Evolutionary conservation across 164 flowering plant species (phyloP).

Genomic region (Cinnamomum chago): DNA sequence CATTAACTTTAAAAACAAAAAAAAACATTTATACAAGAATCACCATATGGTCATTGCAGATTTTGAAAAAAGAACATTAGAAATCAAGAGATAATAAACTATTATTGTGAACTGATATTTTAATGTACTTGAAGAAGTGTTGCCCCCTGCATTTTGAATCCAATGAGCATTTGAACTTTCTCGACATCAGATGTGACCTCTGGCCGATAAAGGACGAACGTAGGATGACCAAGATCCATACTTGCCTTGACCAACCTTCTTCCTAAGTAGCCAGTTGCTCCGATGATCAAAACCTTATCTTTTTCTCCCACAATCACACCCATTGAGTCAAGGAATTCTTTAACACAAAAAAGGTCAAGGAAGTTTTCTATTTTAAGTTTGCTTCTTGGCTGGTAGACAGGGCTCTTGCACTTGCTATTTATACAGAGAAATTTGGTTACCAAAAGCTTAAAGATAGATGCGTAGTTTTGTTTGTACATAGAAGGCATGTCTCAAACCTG

Average conservation of each 20-base stretch:
- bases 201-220: conserved; percentile 43
- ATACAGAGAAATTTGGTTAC: too few relatives aligned
- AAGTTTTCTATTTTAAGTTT: too few relatives aligned
- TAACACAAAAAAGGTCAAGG: too few relatives aligned
- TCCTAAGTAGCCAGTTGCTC: conserved; percentile 69
- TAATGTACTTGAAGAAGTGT: conserved; percentile 5
- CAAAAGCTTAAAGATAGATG: too few relatives aligned
- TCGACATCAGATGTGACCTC: conserved; percentile 62
- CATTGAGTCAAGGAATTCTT: too few relatives aligned
- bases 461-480: too few relatives aligned
- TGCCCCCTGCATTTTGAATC: conserved; percentile 49
- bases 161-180: conserved; percentile 43
- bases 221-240: conserved; percentile 42
- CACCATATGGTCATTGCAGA: too few relatives aligned
- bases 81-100: neutral
- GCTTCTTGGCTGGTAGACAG: too few relatives aligned
- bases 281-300: conserved; percentile 53
- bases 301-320: conserved; percentile 25
- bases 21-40: too few relatives aligned
- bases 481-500: too few relatives aligned
- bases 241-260: conserved; percentile 60
- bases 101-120: neutral
- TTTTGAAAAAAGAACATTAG: neutral
- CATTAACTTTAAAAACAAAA: too few relatives aligned
- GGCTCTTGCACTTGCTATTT: too few relatives aligned